A percentile compares a stretch with the other conserved stretches of the same genome.
Evolutionary conservation across 2,329 filamentous ascomycete species (phyloP).

Genomic region (Didymella arachidicola): DNA sequence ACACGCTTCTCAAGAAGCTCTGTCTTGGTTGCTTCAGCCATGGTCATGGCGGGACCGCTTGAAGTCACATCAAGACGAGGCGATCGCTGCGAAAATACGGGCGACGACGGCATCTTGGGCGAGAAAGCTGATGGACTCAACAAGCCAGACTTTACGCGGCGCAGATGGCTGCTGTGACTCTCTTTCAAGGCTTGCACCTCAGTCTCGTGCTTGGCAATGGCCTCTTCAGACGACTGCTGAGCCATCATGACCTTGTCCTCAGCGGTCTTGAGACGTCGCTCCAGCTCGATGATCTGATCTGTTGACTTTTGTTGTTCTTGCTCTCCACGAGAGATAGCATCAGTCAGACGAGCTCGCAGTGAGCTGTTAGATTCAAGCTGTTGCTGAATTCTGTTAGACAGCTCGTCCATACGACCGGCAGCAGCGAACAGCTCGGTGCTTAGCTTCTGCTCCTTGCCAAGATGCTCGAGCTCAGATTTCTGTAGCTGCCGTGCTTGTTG

Average conservation of each 20-base stretch:
- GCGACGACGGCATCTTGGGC: constrained; percentile 68
- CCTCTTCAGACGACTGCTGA: constrained; percentile 86
- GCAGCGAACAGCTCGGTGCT: constrained; percentile 75
- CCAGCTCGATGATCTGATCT: constrained; percentile 81
- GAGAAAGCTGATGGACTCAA: constrained; percentile 60
- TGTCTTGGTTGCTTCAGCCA: constrained; percentile 76
- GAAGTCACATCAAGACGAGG: constrained; percentile 68
- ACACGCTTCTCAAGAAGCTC: constrained; percentile 79
- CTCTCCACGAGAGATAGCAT: constrained; percentile 84
- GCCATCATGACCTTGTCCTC: constrained; percentile 85
- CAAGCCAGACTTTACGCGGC: constrained; percentile 68
- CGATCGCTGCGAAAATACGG: constrained; percentile 66
- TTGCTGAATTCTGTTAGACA: constrained; percentile 78
- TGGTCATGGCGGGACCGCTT: constrained; percentile 65
- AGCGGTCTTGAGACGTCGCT: constrained; percentile 78
- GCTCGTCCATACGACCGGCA: constrained; percentile 77
- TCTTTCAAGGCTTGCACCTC: constrained; percentile 80
- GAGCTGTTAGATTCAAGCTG: constrained; percentile 81
- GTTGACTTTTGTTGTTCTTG: constrained; percentile 81
- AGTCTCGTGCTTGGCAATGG: constrained; percentile 82
- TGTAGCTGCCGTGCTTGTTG: constrained; percentile 67
- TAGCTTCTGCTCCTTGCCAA: constrained; percentile 69
- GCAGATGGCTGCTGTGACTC: constrained; percentile 77
- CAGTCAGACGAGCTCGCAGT: constrained; percentile 77
- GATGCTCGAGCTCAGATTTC: constrained; percentile 62